Percentiles rank a stretch among this genome's conserved stretches.
These are phyloP conservation scores for Pseudonitzschia multiseries DNA, from an alignment of 108 stramenopile genomes.

Conservation along the genomic window DNA sequence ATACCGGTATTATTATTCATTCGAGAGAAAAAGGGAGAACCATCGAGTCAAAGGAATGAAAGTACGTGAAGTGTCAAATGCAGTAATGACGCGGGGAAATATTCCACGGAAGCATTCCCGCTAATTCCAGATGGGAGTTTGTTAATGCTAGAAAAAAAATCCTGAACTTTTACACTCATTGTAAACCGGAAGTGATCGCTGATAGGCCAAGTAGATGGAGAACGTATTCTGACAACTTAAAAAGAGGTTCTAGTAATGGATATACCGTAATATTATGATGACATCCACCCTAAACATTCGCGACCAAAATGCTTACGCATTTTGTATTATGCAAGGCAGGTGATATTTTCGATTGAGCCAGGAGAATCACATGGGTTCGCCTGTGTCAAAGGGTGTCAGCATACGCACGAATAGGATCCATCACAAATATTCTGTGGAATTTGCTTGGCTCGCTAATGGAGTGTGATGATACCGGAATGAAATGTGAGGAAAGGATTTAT, in stretches of 20 bases:
- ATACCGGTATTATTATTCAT: no score
- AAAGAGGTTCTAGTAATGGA: neutral
- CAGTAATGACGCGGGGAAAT: neutral
- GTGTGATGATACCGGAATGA: neutral
- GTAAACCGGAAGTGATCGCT: neutral
- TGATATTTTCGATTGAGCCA: neutral
- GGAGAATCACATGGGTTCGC: neutral
- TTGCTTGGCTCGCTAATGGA: neutral
- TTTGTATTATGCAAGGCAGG: neutral
- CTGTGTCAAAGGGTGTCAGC: neutral
- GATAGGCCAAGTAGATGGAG: neutral
- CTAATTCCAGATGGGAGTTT: neutral
- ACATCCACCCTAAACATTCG: neutral
- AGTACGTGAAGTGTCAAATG: neutral
- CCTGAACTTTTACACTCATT: neutral
- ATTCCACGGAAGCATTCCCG: neutral
- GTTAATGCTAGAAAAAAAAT: neutral
- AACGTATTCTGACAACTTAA: neutral
- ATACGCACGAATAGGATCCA: neutral
- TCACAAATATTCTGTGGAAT: neutral
- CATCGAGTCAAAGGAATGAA: neutral
- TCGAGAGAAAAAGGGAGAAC: no score
- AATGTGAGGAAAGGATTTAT: neutral
- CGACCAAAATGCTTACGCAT: neutral
- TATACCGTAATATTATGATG: no score